Conservation (phyloP, 2,329 filamentous ascomycete species). For the Mollisiaceae sp. region DNA sequence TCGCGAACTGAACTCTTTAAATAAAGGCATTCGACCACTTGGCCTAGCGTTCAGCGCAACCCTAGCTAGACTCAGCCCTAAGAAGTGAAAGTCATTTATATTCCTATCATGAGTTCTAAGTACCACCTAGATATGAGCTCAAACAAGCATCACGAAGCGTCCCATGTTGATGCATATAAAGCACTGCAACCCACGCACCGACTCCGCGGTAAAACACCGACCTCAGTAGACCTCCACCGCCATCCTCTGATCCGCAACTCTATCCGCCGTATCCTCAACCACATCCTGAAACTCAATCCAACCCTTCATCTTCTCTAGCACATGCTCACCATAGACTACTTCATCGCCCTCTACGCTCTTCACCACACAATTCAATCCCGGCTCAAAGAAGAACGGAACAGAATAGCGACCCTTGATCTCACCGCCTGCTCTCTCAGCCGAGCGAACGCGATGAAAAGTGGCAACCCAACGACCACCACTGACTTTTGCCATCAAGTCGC, state of each 20-base stretch:
- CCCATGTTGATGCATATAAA: neutral
- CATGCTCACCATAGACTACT: slow-evolving; percentile 49
- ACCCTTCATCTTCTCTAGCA: slow-evolving; percentile 50
- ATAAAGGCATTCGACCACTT: neutral
- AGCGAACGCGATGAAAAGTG: slow-evolving; percentile 51
- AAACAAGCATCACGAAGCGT: neutral
- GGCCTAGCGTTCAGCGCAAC: neutral
- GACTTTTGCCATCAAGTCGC: slow-evolving; percentile 45
- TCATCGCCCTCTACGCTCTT: slow-evolving; percentile 41
- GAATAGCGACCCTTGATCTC: slow-evolving; percentile 42
- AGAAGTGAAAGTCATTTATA: neutral
- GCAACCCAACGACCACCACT: slow-evolving; percentile 49
- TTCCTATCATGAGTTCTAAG: neutral
- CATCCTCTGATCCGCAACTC: neutral
- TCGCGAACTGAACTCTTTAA: neutral
- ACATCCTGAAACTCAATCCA: slow-evolving; percentile 51
- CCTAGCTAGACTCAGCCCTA: neutral
- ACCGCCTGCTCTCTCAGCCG: slow-evolving; percentile 30
- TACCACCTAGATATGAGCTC: neutral
- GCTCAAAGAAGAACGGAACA: slow-evolving; percentile 55
- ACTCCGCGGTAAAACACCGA: neutral
- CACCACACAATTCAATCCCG: slow-evolving; percentile 48
- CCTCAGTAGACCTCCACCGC: slow-evolving; percentile 10
- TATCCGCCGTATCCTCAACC: slow-evolving; percentile 8
- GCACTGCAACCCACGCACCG: neutral